phyloP scores from a whole-genome alignment of 1,284 basidiomycete species.

The Lentinula novae-zelandiae region DNA sequence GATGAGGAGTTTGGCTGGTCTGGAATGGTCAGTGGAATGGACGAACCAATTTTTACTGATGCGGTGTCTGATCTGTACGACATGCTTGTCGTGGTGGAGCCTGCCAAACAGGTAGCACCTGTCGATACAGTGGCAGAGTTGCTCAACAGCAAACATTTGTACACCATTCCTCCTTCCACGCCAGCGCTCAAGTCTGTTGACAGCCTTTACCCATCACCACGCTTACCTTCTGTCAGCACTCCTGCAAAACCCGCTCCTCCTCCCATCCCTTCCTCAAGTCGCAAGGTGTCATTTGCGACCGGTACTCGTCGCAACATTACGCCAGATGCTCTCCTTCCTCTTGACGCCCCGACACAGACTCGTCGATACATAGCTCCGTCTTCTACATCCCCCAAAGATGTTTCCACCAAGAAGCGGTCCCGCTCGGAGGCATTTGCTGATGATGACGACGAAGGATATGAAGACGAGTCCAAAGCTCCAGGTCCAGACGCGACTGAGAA shows the following conservation, averaged over 20 bases:
- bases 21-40: not conserved
- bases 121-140: conserved; percentile 14
- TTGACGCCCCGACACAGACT: conserved; percentile 55
- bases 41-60: conserved; percentile 9
- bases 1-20: conserved; percentile 24
- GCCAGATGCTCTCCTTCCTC: conserved; percentile 45
- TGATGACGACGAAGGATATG: conserved; percentile 34
- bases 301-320: conserved; percentile 55
- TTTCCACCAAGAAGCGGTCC: conserved; percentile 58
- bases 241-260: conserved; percentile 16
- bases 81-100: not conserved
- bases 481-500: conserved; percentile 43
- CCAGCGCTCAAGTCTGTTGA: conserved; percentile 35
- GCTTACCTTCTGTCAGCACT: conserved; percentile 21
- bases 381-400: conserved; percentile 53
- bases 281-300: conserved; percentile 27
- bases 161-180: conserved; percentile 40
- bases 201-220: conserved; percentile 33
- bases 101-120: not conserved
- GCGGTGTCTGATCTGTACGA: conserved; percentile 8
- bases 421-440: conserved; percentile 45
- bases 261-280: conserved; percentile 36
- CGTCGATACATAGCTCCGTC: conserved; percentile 56
- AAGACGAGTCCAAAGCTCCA: conserved; percentile 26
- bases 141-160: conserved; percentile 29